Conservation (phyloP, 192 early-diverging fungal genomes). For the Jimgerdemannia lactiflua region DNA sequence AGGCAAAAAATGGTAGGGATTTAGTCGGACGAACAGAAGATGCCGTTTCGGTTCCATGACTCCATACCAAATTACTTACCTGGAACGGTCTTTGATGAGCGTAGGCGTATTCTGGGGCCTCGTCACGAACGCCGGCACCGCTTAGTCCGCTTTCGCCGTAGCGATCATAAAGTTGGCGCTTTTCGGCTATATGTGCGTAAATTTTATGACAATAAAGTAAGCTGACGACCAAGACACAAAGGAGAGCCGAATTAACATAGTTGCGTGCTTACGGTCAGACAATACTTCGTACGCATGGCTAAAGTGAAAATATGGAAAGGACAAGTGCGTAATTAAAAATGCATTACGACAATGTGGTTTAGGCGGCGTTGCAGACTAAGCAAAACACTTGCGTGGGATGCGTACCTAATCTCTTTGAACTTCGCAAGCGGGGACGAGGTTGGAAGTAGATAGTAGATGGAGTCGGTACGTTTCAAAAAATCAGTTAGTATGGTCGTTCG, state of each 20-base stretch:
- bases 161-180: slow-evolving; percentile 24
- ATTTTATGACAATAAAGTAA: not conserved
- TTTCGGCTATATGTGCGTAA: slow-evolving; percentile 14
- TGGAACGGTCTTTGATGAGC: slow-evolving; percentile 7
- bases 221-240: not conserved
- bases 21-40: too few species aligned
- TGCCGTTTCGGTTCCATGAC: too few species aligned
- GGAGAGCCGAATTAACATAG: too few species aligned
- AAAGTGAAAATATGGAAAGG: slow-evolving; percentile 8
- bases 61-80: slow-evolving; percentile 7
- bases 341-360: not conserved
- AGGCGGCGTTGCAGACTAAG: not conserved
- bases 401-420: slow-evolving; percentile 24
- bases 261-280: slow-evolving; percentile 23
- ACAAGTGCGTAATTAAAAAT: not conserved
- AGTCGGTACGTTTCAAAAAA: not conserved
- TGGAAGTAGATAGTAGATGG: too few species aligned
- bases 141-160: slow-evolving; percentile 16
- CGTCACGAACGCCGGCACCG: not conserved
- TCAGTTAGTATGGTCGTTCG: not conserved
- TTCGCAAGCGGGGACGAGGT: not conserved
- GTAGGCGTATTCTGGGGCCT: slow-evolving; percentile 3
- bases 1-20: not conserved
- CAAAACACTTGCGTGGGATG: too few species aligned
- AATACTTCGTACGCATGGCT: slow-evolving; percentile 37